These are phyloP conservation scores for Thraustotheca clavata DNA, from an alignment of 352 stramenopile genomes.

Conservation along the genomic window DNA sequence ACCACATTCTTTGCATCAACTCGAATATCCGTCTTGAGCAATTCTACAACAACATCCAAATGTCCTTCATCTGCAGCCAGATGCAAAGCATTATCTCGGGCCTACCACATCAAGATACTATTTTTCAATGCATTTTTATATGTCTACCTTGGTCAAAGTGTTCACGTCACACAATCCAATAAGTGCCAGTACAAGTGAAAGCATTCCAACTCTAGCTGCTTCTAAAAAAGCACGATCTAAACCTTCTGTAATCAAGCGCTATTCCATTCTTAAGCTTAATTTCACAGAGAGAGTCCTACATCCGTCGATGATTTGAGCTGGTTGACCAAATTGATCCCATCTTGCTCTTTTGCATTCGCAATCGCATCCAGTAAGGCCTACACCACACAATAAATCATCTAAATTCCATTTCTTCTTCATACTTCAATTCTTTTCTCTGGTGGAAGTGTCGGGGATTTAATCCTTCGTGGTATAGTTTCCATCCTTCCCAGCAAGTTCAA, in stretches of 20 bases:
- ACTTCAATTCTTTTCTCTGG: too few relatives aligned
- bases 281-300: not conserved
- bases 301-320: not conserved
- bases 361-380: conserved; percentile 1
- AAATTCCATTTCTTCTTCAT: too few relatives aligned
- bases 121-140: too few relatives aligned
- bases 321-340: not conserved
- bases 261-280: not conserved
- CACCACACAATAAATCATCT: too few relatives aligned
- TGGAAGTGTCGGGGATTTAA: too few relatives aligned
- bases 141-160: not conserved
- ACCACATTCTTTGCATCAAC: conserved; percentile 2
- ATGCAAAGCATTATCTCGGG: not conserved
- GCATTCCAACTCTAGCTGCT: not conserved
- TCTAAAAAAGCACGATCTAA: not conserved
- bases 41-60: not conserved
- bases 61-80: not conserved
- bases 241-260: not conserved
- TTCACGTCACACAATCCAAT: not conserved
- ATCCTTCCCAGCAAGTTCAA: too few relatives aligned
- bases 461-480: too few relatives aligned
- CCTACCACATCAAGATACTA: too few relatives aligned
- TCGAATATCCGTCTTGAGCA: not conserved
- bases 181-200: not conserved
- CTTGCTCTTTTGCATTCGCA: not conserved